Base-by-base conservation (phyloP, 208 protist genomes). In the Crithidia brevicula region DNA sequence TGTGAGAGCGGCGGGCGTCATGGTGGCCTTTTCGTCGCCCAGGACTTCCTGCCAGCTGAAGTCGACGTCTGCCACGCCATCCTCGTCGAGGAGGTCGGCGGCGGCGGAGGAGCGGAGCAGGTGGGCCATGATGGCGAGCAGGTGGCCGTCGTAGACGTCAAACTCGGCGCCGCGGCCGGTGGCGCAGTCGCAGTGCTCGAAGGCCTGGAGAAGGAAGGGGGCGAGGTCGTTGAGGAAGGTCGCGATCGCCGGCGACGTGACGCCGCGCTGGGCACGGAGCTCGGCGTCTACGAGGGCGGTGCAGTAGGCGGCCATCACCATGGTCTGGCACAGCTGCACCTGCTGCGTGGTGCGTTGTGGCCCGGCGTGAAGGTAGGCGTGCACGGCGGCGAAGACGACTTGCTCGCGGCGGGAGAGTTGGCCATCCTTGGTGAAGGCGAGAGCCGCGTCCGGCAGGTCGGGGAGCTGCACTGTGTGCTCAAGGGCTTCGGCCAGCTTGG, bases 141-240 rank as follows among this genome's bases (percentile, higher is more conserved):
- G 74, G 73, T 93, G 87, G 8, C 83, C 85, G 67, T 96, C 91
- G 65, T 78, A 85, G 34, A 93, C 36, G 61, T 96, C 91, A 56
- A 86, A 90, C 81, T 89, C 87, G 20, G 69, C 38, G n/a, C 89
- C 89, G 36, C 78, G 74, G 1, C 80, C 81, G 2, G 56, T 68
- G 13, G 28, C 57, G 65, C 75, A 86, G 58, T 77, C 83, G 50
- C 72, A 72, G 51, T 82, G 65, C 31, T 62, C 64, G 10, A 91
- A 73, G 4, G 71, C 81, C 43, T 68, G 65, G 28, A 86, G 72
- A 18, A 92, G 42, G 64, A 79, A 96, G 1, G 85, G 87, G 18
- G 90, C 72, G 22, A 96, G 18, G 3, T 79, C 77, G 22, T 81
- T 59, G 31, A 96, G 61, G 67, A 96, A 91, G 31, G 50, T 47